These are phyloP conservation scores for Phallus indusiatus DNA, from an alignment of 768 basidiomycete genomes.

Conservation along the genomic window DNA sequence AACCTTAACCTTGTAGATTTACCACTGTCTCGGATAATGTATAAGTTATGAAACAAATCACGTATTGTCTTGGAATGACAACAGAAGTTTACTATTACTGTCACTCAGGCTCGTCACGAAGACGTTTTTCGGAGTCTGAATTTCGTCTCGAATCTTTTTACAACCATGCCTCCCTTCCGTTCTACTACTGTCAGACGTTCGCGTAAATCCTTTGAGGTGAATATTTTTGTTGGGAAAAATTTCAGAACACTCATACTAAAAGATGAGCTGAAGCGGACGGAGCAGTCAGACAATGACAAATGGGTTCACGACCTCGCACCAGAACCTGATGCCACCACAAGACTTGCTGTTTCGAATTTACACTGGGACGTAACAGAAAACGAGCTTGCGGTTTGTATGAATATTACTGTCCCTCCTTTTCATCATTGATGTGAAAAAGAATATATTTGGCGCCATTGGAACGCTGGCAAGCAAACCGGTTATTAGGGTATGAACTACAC, in stretches of 20 bases:
- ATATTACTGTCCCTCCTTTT: slow-evolving; percentile 4
- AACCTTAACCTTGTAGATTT: too few relatives aligned
- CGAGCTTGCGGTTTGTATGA: slow-evolving; percentile 66
- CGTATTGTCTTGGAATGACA: too few relatives aligned
- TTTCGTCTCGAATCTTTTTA: neutral
- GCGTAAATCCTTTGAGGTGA: slow-evolving; percentile 7
- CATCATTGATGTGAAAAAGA: slow-evolving; percentile 29
- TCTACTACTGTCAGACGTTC: slow-evolving; percentile 6
- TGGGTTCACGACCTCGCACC: slow-evolving; percentile 76
- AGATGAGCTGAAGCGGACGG: slow-evolving; percentile 40
- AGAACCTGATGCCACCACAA: slow-evolving; percentile 33
- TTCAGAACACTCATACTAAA: neutral
- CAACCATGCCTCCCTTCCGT: slow-evolving; percentile 3
- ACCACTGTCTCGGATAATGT: too few relatives aligned
- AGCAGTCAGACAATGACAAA: slow-evolving; percentile 43
- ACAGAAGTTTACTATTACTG: too few relatives aligned
- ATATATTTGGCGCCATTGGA: slow-evolving; percentile 87
- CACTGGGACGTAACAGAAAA: slow-evolving; percentile 88
- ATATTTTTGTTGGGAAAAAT: neutral
- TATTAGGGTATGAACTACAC: slow-evolving; percentile 77
- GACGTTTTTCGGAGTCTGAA: neutral
- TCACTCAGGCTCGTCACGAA: neutral
- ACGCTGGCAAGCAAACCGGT: slow-evolving; percentile 86
- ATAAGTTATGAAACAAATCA: too few relatives aligned
- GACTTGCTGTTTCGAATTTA: slow-evolving; percentile 74